Base-by-base conservation (phyloP, 495 filamentous ascomycete species). In the Aspergillus ellipticus region DNA sequence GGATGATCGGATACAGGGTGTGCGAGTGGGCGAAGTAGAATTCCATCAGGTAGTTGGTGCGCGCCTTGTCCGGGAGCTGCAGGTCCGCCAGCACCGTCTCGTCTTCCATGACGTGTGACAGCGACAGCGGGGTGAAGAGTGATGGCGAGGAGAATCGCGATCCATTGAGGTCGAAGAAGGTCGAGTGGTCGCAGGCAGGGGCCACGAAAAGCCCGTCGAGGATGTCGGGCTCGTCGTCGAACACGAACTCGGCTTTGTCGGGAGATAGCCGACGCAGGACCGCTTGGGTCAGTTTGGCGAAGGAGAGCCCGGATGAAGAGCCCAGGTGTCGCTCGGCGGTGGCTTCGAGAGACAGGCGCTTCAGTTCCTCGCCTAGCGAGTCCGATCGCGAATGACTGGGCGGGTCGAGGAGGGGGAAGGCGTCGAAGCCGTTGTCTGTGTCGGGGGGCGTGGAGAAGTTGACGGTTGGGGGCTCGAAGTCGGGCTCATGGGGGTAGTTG, bases 211-310 rank as follows among this genome's bases (percentile, higher is more conserved):
- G 28, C 2, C 28, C 31, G 17, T 20, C 31, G 4, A 21, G 53
- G 7, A 10, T 16, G 11, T 62, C 54, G 17, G 46, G 35, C 10
- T 60, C 57, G 19, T 58, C 60, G 16, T 66, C 66, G 46, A 75
- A 75, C 9, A 74, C 60, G 37, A 75, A 75, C 11, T 64, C 71
- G 17, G 76, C 72, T 53, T 72, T 71, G 42, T 73, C 68, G 9
- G 78, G 77, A 7, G 77, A 77, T 19, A 82, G 60, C n/a, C 71
- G 71, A 8, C 66, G 61, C 0, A 80, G 66, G 10, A 82, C 66
- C 0, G 64, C 58, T 20, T 74, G 68, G 2, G 69, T 74, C n/a
- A 75, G 62, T 33, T 68, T 68, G 8, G 71, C 71, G 20, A 75
- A 70, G 3, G 68, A 69, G 8, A 74, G 37, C 0, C 73, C 73